Evolutionary conservation across 352 stramenopile species (phyloP), one percentile per base, ranked within the genome.

Genomic region (Phytophthora crassamura): DNA sequence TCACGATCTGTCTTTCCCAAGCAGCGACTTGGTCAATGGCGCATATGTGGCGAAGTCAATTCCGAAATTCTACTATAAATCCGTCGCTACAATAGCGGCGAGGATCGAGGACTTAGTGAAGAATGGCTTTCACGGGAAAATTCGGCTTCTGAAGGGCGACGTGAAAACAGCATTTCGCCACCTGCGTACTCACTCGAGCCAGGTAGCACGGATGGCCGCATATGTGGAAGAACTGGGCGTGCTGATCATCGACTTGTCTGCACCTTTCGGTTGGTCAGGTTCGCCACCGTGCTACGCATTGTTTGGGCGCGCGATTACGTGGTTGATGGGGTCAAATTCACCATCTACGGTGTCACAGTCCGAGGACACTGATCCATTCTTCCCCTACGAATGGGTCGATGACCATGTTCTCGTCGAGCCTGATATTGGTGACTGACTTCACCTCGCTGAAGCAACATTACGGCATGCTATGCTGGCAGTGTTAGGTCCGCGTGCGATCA

Each of bases 331-430:
- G 3, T 15, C 7, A 0, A 72, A 67, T 20, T 66, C 63, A 5
- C 47, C 55, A 2, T 39, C 48, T 5, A 58, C 55, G 2, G 62
- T 69, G 2, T 59, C 46, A 0, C 32, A 59, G 7, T 45, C 52
- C 0, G 1, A 1, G 0, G 70, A 75, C 42, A 9, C 0, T 0
- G 40, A 68, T 8, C 40, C 57, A 20, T 75, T 74, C 18, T 80
- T 67, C 10, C 36, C 46, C 1, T 80, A 68, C 32, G 64, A 75
- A 39, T 80, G 68, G 64, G 64, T 77, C 0, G 64, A 80, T 30
- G 72, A 75, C 20, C 72, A 81, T 11, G 55, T 74, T 9, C 15
- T 77, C 0, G 57, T 81, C 5, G 63, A 76, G 22, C 10, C 45
- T 1, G 46, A 69, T 10, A 5, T 42, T 8, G 15, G 25, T 5